Evolutionary conservation across 2,329 filamentous ascomycete species (phyloP), one percentile per base, ranked within the genome.

Genomic region (Lasiodiplodia gonubiensis): DNA sequence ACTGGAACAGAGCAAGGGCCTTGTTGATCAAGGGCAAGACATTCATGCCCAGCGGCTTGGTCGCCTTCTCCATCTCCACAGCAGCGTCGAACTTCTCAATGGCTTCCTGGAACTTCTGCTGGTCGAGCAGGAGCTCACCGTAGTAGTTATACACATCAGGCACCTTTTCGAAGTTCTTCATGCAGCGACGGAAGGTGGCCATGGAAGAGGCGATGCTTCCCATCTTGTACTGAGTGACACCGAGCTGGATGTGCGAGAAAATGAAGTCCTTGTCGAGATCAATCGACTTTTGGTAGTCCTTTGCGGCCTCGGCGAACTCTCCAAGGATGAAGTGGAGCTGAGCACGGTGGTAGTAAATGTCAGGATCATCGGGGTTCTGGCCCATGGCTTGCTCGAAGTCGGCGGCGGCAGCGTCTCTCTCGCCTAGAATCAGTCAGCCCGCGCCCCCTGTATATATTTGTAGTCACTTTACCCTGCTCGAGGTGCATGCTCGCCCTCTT

Each of bases 91-190:
- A 99, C 83, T 97, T 97, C 83, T 97, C 92, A 70, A 99, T 93
- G 30, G 95, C 95, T 79, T 99, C 94, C 68, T 92, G 86, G 82
- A 90, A 98, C 81, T 97, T 97, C 81, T 93, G 90, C 84, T 98
- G 95, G 84, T 99, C 95, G 65, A 99, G 89, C 68, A 99, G 86
- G 67, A 99, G 87, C 84, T 99, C 95, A 75, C 95, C 95, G 76
- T 97, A 98, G 87, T 99, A 99, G 86, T 99, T 99, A 86, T 98
- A 99, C 49, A 98, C 95, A 77, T 99, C 95, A 6, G 94, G 94
- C 12, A 97, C 92, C 78, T 94, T 92, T 76, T 93, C 92, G 77
- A 99, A 99, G 83, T 97, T 97, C 90, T 98, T 99, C 80, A 97
- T 94, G 81, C 93, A 97, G 70, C 94, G 88, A 74, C 94, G 89